Evolutionary conservation across 2,329 filamentous ascomycete genomes (phyloP).

Genomic region (Phaeomoniella chlamydospora): DNA sequence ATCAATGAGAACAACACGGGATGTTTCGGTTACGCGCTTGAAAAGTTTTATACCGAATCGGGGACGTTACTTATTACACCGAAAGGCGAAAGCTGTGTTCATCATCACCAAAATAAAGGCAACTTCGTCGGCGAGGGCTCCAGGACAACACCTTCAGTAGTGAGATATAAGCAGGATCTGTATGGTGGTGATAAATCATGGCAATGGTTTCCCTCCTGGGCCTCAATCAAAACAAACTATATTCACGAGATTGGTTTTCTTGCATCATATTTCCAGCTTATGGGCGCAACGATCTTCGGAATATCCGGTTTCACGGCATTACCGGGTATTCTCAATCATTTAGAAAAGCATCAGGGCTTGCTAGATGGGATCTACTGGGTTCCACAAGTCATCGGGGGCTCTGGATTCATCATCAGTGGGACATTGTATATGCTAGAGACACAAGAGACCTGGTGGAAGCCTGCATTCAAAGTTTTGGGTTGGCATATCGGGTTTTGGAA

Average conservation of each 20-base stretch:
- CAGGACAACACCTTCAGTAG: not conserved
- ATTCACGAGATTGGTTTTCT: conserved; percentile 48
- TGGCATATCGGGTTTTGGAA: conserved; percentile 59
- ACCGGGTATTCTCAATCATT: conserved; percentile 37
- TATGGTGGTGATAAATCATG: conserved; percentile 23
- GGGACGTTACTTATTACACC: not conserved
- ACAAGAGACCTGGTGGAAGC: conserved; percentile 47
- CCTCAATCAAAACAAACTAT: conserved; percentile 46
- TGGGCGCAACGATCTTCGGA: conserved; percentile 50
- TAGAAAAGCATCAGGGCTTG: conserved; percentile 27
- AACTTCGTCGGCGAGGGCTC: conserved; percentile 21
- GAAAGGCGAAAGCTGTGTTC: conserved; percentile 14
- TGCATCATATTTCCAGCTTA: conserved; percentile 40
- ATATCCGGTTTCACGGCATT: conserved; percentile 47
- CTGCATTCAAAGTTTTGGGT: conserved; percentile 40
- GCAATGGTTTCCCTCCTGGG: conserved; percentile 44
- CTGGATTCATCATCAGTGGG: conserved; percentile 44
- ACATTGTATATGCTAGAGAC: conserved; percentile 53
- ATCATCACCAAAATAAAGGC: conserved; percentile 25
- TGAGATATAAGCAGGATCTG: conserved; percentile 5
- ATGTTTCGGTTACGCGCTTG: conserved; percentile 57
- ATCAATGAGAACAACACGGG: conserved; percentile 51
- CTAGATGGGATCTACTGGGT: conserved; percentile 46
- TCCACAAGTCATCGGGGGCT: conserved; percentile 47
- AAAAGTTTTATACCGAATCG: conserved; percentile 18